Evolutionary conservation across 2,329 filamentous ascomycete genomes (phyloP).

Genomic region (Pseudogymnoascus sp.): DNA sequence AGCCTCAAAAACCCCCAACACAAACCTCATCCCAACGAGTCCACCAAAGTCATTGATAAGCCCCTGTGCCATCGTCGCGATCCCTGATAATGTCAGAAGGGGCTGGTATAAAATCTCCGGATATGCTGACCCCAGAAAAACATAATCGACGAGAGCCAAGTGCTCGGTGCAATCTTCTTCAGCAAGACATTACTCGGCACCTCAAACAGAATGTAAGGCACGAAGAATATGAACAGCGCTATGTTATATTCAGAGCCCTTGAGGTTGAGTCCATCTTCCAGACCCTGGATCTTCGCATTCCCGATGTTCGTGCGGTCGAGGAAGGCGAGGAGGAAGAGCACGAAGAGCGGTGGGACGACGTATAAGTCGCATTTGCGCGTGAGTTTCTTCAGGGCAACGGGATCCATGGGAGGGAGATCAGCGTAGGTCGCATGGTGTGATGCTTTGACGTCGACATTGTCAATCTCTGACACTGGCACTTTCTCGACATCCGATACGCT

Average conservation of each 20-base stretch:
- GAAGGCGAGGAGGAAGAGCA: conserved; percentile 68
- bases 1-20: conserved; percentile 37
- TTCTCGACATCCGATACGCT: not conserved
- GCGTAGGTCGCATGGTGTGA: not conserved
- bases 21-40: conserved; percentile 32
- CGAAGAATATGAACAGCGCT: conserved; percentile 26
- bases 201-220: conserved; percentile 32
- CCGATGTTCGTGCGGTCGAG: conserved; percentile 74
- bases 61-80: conserved; percentile 36
- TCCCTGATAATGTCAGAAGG: conserved; percentile 11
- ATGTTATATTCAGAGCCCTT: conserved; percentile 33
- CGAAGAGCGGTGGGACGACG: conserved; percentile 35
- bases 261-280: conserved; percentile 55
- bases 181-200: conserved; percentile 24
- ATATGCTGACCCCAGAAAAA: conserved; percentile 38
- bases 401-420: conserved; percentile 10
- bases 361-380: conserved; percentile 19
- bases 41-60: conserved; percentile 33
- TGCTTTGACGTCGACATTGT: not conserved
- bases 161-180: conserved; percentile 29
- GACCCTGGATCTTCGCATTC: conserved; percentile 54
- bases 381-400: conserved; percentile 15
- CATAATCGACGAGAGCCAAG: conserved; percentile 32
- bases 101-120: not conserved
- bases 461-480: not conserved